phyloP scores from a whole-genome alignment of 441 rosid genomes.

The Gossypium lobatum region DNA sequence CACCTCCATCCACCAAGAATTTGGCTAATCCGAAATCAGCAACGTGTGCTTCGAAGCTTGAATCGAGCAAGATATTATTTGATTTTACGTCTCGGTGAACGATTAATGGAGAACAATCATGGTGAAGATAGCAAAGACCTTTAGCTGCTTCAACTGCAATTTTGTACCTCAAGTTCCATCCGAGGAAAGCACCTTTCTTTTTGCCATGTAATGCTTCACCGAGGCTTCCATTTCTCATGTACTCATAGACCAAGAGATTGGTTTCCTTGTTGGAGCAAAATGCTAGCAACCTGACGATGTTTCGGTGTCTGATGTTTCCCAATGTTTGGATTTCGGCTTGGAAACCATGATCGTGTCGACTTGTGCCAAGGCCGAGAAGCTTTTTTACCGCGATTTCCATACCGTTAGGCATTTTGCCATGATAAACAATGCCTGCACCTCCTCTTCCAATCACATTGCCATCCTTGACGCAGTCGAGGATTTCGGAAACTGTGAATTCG shows the following conservation, averaged over 20 bases:
- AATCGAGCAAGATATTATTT: slow-evolving; percentile 40
- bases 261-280: slow-evolving; percentile 46
- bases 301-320: slow-evolving; percentile 49
- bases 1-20: slow-evolving; percentile 37
- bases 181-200: slow-evolving; percentile 37
- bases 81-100: slow-evolving; percentile 54
- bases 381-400: slow-evolving; percentile 46
- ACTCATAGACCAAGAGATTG: slow-evolving; percentile 45
- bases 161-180: slow-evolving; percentile 46
- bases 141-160: slow-evolving; percentile 46
- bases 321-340: slow-evolving; percentile 47
- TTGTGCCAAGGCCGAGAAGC: slow-evolving; percentile 36
- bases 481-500: slow-evolving; percentile 35
- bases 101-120: slow-evolving; percentile 47
- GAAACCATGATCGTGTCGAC: slow-evolving; percentile 49
- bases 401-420: slow-evolving; percentile 48
- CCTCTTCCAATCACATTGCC: slow-evolving; percentile 52
- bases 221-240: slow-evolving; percentile 51
- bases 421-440: slow-evolving; percentile 52
- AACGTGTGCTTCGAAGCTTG: slow-evolving; percentile 44
- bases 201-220: slow-evolving; percentile 45
- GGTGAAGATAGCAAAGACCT: slow-evolving; percentile 52
- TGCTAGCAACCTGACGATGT: slow-evolving; percentile 44
- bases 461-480: slow-evolving; percentile 47
- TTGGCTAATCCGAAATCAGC: slow-evolving; percentile 49